These are phyloP conservation scores for Claviceps sp. DNA, from an alignment of 2,329 filamentous ascomycete species.

Conservation along the genomic window DNA sequence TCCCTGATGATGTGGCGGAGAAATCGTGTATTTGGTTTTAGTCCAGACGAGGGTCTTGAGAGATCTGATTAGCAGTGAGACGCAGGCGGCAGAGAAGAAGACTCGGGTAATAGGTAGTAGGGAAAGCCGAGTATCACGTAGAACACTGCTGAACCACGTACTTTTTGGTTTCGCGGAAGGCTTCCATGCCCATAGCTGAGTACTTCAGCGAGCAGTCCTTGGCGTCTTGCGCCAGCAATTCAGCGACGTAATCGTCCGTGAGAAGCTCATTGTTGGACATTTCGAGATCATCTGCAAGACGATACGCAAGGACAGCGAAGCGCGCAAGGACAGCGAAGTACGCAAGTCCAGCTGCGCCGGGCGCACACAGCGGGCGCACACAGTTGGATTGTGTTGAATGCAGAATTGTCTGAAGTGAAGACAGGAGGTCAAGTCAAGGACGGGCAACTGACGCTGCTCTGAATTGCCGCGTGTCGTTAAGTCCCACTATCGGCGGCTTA, in stretches of 20 bases:
- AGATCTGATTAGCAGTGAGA: not conserved
- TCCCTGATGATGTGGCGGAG: conserved; percentile 78
- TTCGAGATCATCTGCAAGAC: not conserved
- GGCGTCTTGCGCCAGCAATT: conserved; percentile 69
- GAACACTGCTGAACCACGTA: conserved; percentile 15
- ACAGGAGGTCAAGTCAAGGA: not conserved
- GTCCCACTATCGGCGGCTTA: no score
- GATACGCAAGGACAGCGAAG: no score
- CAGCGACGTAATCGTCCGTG: conserved; percentile 68
- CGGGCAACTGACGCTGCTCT: not conserved
- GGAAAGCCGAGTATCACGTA: no score
- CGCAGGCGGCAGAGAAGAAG: not conserved
- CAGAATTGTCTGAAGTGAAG: not conserved
- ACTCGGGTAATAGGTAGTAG: no score
- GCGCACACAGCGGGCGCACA: not conserved
- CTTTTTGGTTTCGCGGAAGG: conserved; percentile 35
- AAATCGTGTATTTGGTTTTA: conserved; percentile 87
- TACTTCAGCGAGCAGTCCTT: conserved; percentile 60
- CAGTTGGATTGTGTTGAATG: not conserved
- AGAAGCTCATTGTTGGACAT: conserved; percentile 38
- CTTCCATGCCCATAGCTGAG: conserved; percentile 56
- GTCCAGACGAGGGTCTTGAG: conserved; percentile 49
- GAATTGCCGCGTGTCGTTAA: no score
- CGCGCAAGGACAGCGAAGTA: no score
- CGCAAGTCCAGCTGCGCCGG: no score